These are phyloP conservation scores for Nymphaea colorata DNA, from an alignment of 164 flowering plant species.

Conservation along the genomic window DNA sequence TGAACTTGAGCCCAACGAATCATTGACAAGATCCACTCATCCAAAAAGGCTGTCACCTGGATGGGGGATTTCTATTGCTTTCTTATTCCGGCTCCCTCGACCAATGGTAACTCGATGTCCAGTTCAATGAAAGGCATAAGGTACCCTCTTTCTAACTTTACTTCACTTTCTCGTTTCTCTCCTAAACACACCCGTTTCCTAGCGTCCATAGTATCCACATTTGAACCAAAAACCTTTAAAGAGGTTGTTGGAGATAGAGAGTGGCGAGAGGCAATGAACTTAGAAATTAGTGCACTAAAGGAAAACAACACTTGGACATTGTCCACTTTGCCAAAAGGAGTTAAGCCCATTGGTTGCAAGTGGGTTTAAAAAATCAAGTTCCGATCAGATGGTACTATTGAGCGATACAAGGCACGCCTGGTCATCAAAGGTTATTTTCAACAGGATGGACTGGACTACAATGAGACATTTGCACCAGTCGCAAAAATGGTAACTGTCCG, in stretches of 20 bases:
- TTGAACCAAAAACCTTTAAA: neutral
- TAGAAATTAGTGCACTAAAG: neutral
- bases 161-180: neutral
- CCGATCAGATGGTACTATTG: neutral
- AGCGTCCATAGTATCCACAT: neutral
- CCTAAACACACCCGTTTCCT: neutral
- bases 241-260: neutral
- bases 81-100: neutral
- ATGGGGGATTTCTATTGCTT: neutral
- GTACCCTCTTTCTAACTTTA: neutral
- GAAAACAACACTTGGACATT: conserved; percentile 1
- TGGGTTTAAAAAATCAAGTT: conserved; percentile 2
- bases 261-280: neutral
- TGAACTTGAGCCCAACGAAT: too few relatives aligned
- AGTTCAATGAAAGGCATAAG: neutral
- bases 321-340: neutral
- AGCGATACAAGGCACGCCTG: neutral
- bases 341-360: neutral
- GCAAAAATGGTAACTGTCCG: neutral
- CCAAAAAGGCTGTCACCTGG: neutral
- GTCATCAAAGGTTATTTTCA: neutral
- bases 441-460: neutral
- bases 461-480: conserved; percentile 3
- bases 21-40: neutral
- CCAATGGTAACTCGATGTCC: neutral